A percentile compares a stretch with the other conserved stretches of the same genome.
These are phyloP conservation scores for Cyclospora cayetanensis DNA, from an alignment of 169 alveolate genomes.

Conservation along the genomic window DNA sequence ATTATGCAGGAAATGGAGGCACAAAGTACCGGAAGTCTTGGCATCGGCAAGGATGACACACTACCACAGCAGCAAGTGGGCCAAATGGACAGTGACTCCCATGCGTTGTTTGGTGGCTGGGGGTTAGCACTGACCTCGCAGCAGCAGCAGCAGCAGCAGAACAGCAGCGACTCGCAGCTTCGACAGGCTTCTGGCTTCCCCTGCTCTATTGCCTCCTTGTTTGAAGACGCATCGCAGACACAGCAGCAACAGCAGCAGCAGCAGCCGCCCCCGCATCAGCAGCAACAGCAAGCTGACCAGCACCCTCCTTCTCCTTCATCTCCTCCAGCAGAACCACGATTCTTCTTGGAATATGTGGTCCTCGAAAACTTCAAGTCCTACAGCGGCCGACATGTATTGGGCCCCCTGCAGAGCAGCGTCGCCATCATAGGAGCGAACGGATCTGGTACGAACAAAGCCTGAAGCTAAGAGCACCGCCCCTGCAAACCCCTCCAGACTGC, in stretches of 20 bases:
- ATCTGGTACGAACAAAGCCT: background rate
- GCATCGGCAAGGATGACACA: too few species aligned
- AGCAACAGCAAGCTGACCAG: background rate
- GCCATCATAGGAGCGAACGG: conserved; percentile 68
- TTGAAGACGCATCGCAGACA: background rate
- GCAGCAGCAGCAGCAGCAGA: conserved; percentile 20
- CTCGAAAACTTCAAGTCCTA: conserved; percentile 62
- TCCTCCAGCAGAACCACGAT: background rate
- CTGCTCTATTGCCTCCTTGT: conserved; percentile 16
- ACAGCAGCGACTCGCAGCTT: conserved; percentile 29
- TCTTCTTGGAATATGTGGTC: conserved; percentile 31
- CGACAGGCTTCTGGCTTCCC: background rate
- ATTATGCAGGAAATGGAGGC: too few species aligned
- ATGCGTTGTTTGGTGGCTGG: background rate
- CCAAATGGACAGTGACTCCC: conserved; percentile 35
- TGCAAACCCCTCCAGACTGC: too few species aligned
- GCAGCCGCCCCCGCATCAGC: background rate
- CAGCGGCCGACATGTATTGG: conserved; percentile 55
- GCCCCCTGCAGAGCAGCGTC: conserved; percentile 60
- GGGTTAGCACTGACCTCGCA: conserved; percentile 8
- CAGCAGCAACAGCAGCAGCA: background rate
- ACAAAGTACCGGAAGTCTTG: too few species aligned
- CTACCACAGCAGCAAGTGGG: too few species aligned
- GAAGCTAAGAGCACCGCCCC: too few species aligned
- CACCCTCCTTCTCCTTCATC: background rate